These are phyloP conservation scores for Colletotrichum coccodes DNA, from an alignment of 2,329 filamentous ascomycete species.

Conservation along the genomic window DNA sequence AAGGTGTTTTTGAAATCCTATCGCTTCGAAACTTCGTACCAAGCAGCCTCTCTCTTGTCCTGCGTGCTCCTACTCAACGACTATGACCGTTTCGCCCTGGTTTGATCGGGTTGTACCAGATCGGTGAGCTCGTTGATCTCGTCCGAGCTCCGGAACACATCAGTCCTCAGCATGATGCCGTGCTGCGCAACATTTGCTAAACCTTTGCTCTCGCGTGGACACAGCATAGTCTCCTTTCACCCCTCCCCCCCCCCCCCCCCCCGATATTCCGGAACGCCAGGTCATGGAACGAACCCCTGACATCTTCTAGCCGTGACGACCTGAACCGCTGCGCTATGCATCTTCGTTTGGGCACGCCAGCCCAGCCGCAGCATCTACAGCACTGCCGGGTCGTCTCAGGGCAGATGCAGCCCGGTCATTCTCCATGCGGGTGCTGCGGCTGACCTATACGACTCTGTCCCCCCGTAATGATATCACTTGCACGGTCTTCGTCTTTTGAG, in stretches of 20 bases:
- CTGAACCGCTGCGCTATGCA: constrained; percentile 68
- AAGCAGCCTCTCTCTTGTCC: not conserved
- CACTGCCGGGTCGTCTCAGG: constrained; percentile 63
- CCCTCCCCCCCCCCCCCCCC: too few relatives aligned
- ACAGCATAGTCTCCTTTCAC: constrained; percentile 58
- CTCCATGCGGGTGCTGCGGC: constrained; percentile 61
- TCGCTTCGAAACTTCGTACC: not conserved
- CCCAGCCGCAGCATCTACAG: constrained; percentile 59
- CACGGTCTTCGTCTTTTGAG: too few relatives aligned
- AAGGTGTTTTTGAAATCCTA: too few relatives aligned
- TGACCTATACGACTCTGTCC: constrained; percentile 67
- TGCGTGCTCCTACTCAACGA: constrained; percentile 58
- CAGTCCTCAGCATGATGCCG: constrained; percentile 59
- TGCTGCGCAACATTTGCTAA: constrained; percentile 59
- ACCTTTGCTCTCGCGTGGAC: constrained; percentile 53
- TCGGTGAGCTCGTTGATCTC: constrained; percentile 61
- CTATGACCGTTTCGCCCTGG: constrained; percentile 63
- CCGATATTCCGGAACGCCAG: constrained; percentile 64
- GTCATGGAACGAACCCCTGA: constrained; percentile 53
- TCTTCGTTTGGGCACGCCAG: constrained; percentile 66
- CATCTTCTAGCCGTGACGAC: constrained; percentile 61
- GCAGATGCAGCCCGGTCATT: constrained; percentile 61
- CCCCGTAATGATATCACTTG: constrained; percentile 42
- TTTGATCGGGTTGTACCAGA: constrained; percentile 60
- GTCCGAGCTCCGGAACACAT: constrained; percentile 61